Base-by-base conservation (phyloP, 768 basidiomycete genomes). In the Austroboletus eburneus region DNA sequence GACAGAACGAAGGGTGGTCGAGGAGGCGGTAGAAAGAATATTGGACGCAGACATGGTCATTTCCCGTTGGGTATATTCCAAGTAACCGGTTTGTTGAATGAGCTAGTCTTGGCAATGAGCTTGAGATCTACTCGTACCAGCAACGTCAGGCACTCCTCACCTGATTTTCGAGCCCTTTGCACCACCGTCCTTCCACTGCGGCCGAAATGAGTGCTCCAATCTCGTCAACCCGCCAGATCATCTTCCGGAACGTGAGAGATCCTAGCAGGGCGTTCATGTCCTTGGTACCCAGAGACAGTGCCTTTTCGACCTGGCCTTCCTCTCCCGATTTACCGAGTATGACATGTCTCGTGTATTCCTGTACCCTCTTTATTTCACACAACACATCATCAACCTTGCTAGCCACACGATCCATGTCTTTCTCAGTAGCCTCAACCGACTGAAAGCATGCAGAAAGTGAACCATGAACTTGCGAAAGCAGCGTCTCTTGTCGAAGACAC, bases 31-130 rank as follows among this genome's bases (percentile, higher is more conserved):
- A 5, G 64, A 64, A 40, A 74, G 57, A 16, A 81, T 66, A 3
- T 48, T 37, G 25, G 72, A 70, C 12, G 74, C 72, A 13, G 72
- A 68, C 36, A 57, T 52, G 3, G 74, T 68, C 18, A 80, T 58
- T 3, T 68, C 56, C 13, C 66, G 52, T 61, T 83, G 84, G 12
- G 75, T 57, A 9, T 57, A 63, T 10, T 74, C 63, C 10, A 90
- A 69, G 21, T 74, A 70, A 13, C 87, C 87, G 1, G 82, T 75
- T 45, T 86, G 78, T 40, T 81, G 72, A 32, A 82, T 72, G 30
- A 89, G 71, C 86, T 88, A 9, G 33, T 29, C 36, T 29, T 18
- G 38, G 23, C 14, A 9, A 39, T 48, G 18, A 46, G n/a, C 17
- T 14, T 29, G 40, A 43, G 29, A 40, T 27, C 36, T 3, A 10